Evolutionary conservation across 768 basidiomycete species (phyloP).

Genomic region (Rhodotorula graminis): DNA sequence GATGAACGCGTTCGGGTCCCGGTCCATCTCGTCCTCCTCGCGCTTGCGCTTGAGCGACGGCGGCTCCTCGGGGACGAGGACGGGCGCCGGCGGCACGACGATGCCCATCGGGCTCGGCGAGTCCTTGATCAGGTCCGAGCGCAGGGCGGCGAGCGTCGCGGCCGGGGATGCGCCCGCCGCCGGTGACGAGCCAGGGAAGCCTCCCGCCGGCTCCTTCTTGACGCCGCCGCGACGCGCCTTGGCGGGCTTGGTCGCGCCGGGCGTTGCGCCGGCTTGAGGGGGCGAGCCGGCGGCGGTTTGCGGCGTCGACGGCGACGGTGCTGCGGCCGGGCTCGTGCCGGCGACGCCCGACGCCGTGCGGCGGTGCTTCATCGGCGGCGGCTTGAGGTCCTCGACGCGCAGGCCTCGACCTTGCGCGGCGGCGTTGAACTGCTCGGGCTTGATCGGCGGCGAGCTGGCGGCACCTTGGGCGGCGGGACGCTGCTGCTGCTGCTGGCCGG

Average conservation of each 20-base stretch:
- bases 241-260: slow-evolving; percentile 1
- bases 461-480: background rate
- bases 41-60: slow-evolving; percentile 37
- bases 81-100: background rate
- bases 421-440: slow-evolving; percentile 24
- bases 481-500: no score
- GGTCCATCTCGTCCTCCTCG: slow-evolving; percentile 38
- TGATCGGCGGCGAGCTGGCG: background rate
- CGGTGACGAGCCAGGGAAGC: background rate
- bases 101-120: slow-evolving; percentile 10
- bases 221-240: background rate
- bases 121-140: slow-evolving; percentile 16
- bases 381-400: slow-evolving; percentile 38
- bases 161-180: slow-evolving; percentile 13
- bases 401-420: slow-evolving; percentile 34
- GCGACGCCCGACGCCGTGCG: slow-evolving; percentile 18
- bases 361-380: slow-evolving; percentile 38
- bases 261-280: slow-evolving; percentile 6
- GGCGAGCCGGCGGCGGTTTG: slow-evolving; percentile 22
- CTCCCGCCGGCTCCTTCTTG: slow-evolving; percentile 11
- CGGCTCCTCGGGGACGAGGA: background rate
- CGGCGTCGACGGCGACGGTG: slow-evolving; percentile 16
- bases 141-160: background rate
- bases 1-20: slow-evolving; percentile 38
- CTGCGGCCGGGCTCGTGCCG: slow-evolving; percentile 11